A percentile compares a stretch with the other conserved stretches of the same genome.
These are phyloP conservation scores for Talaromyces proteolyticus DNA, from an alignment of 495 filamentous ascomycete genomes.

Conservation along the genomic window DNA sequence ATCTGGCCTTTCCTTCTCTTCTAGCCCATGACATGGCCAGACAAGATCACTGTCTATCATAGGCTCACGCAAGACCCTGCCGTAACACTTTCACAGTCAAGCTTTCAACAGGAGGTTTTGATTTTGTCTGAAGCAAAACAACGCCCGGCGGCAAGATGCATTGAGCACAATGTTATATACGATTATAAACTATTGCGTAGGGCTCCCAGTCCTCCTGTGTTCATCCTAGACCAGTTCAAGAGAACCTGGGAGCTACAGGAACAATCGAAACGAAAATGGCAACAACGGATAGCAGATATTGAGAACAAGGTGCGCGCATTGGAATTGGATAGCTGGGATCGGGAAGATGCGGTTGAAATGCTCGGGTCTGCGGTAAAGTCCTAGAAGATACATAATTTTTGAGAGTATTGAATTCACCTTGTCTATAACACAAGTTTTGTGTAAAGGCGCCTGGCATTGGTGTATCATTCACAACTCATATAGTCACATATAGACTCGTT, in stretches of 20 bases:
- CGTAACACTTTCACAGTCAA: conserved; percentile 28
- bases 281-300: conserved; percentile 47
- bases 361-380: conserved; percentile 43
- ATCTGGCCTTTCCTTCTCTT: conserved; percentile 6
- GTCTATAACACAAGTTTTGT: too few species aligned
- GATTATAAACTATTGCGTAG: conserved; percentile 61
- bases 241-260: conserved; percentile 64
- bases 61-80: conserved; percentile 57
- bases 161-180: conserved; percentile 82
- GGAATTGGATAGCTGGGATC: conserved; percentile 73
- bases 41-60: conserved; percentile 84
- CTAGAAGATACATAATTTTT: neutral
- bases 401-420: too few species aligned
- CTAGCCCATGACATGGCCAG: conserved; percentile 85
- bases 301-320: conserved; percentile 49
- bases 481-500: too few species aligned
- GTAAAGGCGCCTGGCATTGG: too few species aligned
- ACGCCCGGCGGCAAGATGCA: conserved; percentile 69
- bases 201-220: conserved; percentile 51
- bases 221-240: conserved; percentile 60
- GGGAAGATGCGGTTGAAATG: conserved; percentile 64
- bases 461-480: too few species aligned
- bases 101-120: conserved; percentile 52
- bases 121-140: conserved; percentile 77
- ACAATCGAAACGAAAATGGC: conserved; percentile 41